Evolutionary conservation across 306 rosid species (phyloP).

Genomic region (Castanea mollissima): DNA sequence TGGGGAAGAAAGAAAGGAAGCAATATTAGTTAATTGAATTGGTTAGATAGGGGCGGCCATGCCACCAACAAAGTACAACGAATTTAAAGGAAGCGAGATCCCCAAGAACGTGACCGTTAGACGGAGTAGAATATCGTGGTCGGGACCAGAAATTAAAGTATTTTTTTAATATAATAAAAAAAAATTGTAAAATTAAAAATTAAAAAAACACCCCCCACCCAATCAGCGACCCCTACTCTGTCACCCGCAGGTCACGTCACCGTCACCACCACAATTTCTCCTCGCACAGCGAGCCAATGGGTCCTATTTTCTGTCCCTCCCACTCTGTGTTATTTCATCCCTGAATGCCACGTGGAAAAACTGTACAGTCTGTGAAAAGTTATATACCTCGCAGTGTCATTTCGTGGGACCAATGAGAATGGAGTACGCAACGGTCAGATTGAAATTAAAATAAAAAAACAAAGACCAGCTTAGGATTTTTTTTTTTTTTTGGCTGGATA

Average conservation of each 20-base stretch:
- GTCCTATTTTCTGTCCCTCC: constrained; percentile 14
- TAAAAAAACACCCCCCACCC: not conserved
- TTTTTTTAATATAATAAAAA: not conserved
- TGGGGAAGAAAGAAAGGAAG: too few relatives aligned
- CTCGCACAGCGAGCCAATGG: not conserved
- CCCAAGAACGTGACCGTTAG: constrained; percentile 35
- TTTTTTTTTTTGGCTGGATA: too few relatives aligned
- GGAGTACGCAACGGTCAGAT: constrained; percentile 1
- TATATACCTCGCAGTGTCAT: not conserved
- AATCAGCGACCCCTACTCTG: not conserved
- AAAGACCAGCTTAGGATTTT: not conserved
- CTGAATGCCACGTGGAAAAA: constrained; percentile 4
- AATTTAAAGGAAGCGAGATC: constrained; percentile 4
- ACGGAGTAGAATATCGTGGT: constrained; percentile 26
- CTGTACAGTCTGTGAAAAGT: not conserved
- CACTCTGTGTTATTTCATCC: not conserved
- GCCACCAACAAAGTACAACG: not conserved
- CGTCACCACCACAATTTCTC: not conserved
- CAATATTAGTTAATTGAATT: not conserved
- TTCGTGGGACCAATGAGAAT: not conserved
- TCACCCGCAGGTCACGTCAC: constrained; percentile 23
- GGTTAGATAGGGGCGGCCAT: not conserved
- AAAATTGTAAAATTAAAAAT: not conserved
- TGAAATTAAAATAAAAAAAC: not conserved
- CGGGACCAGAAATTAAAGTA: constrained; percentile 48